Conservation (phyloP, 73 alveolate species). For the Blepharisma stoltei region DNA sequence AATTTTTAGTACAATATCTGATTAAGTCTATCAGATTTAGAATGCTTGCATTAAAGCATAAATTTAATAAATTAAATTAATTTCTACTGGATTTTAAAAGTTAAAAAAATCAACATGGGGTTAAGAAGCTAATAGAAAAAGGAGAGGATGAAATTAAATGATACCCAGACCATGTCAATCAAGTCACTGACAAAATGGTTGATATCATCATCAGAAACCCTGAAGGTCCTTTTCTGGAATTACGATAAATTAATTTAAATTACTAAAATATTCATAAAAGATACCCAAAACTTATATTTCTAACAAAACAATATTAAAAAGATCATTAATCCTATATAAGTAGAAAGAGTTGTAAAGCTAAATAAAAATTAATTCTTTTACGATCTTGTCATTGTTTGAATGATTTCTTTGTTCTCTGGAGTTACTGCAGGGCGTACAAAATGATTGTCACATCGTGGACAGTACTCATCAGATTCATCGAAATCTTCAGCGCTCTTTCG, state of each 20-base stretch:
- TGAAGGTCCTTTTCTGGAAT: background rate
- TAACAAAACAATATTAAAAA: too few species aligned
- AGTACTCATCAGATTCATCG: constrained; percentile 87
- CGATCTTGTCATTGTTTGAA: background rate
- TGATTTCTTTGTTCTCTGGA: constrained; percentile 54
- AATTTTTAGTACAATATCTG: too few species aligned
- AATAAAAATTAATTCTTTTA: background rate
- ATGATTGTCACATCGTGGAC: constrained; percentile 85
- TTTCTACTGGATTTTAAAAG: too few species aligned
- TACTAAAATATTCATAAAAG: too few species aligned
- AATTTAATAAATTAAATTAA: too few species aligned
- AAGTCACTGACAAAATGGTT: constrained; percentile 26
- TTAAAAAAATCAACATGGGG: too few species aligned
- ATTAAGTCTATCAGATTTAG: too few species aligned
- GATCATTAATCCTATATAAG: too few species aligned
- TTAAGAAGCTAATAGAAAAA: background rate
- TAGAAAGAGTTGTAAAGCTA: too few species aligned
- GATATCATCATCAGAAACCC: constrained; percentile 2
- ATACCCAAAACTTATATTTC: too few species aligned
- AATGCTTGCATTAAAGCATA: too few species aligned
- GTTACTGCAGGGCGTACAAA: constrained; percentile 63
- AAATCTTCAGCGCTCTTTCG: constrained; percentile 72
- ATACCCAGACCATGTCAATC: background rate
- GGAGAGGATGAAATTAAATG: background rate
- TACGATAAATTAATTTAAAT: too few species aligned